Evolutionary conservation across 2,329 filamentous ascomycete species (phyloP), one percentile per base, ranked within the genome.

Genomic region (Arthrobotrys conoides): DNA sequence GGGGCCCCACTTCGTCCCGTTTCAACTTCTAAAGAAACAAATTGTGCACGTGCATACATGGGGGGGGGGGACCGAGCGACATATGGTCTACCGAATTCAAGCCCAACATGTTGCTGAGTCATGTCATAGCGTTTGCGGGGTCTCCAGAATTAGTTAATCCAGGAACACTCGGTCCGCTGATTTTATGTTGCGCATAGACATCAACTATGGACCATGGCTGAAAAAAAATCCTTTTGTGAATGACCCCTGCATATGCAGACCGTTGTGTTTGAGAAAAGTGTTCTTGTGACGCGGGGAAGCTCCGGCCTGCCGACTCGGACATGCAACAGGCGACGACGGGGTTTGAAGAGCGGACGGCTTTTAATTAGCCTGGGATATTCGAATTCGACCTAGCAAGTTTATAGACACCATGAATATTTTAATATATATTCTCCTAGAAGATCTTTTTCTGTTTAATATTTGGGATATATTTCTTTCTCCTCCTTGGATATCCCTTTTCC

Each of bases 221-320:
- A 41, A 41, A 41, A 41, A 30, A 30, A 30, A 30, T 30, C 12
- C 12, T 41, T 41, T 41, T 41, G 38, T 41, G 38, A n/a, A n/a
- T 41, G 16, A 41, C 38, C 38, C 38, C 38, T 41, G 38, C 38
- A 41, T 41, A 41, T 41, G 38, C 38, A 41, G 1, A 41, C 16
- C 14, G 14, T 16, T 41, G 38, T 41, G 14, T 41, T 41, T 41
- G 44, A 20, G 6, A 33, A 44, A 16, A 18, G 27, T 66, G 63
- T 36, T 53, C 46, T 16, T 14, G 63, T 51, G 63, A 66, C 30
- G 44, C n/a, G 44, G 63, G 24, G 44, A 66, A 66, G 44, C 63
- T 66, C 63, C 44, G 63, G n/a, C 44, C 33, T 66, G 63, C 63
- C 44, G 53, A 55, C 51, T 27, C 27, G 51, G 59, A 64, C 5